Base-by-base conservation (phyloP, 2,329 filamentous ascomycete species). In the Chlorencoelia australis region DNA sequence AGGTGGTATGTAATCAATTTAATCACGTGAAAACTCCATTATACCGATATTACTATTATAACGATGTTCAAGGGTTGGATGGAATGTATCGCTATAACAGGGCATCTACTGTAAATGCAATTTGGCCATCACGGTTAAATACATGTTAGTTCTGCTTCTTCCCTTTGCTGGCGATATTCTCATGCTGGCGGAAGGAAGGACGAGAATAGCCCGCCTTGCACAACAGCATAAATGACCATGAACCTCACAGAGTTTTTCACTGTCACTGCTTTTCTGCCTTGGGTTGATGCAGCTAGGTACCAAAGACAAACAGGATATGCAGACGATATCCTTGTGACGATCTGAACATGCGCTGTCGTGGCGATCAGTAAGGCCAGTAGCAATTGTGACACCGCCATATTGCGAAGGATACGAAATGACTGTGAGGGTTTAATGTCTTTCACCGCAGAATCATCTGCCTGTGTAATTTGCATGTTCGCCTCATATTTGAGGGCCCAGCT, bases 171-270 rank as follows among this genome's bases (percentile, higher is more conserved):
- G n/a, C n/a, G n/a, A n/a, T n/a, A n/a, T n/a, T 17, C 20, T 41
- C n/a, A 94, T 15, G 91, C 91, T 27, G 91, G 91, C 4, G 91
- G 91, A 32, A 98, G 67, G 57, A 98, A 98, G 3, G 78, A 87
- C 4, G 87, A 80, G 65, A 86, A 98, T 27, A 98, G 63, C 6
- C 75, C 80, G 1, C 73, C 86, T 57, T 98, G 91, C 28, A 95
- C 71, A 21, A 82, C 58, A 3, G 75, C 83, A 63, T 98, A 98
- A 60, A 88, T 71, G 36, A 87, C 66, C 68, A 89, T 83, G 48
- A 76, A 83, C 26, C 41, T 50, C n/a, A 53, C 44, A 37, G 47
- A 14, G 7, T 26, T 36, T 14, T 37, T 33, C 13, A 34, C 34
- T 19, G 32, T 25, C 19, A 26, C 14, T 8, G 8, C 21, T 15